Evolutionary conservation across 257 asterid genomes (phyloP), one percentile per base, ranked within the genome.

Genomic region (Penstemon barbatus): DNA sequence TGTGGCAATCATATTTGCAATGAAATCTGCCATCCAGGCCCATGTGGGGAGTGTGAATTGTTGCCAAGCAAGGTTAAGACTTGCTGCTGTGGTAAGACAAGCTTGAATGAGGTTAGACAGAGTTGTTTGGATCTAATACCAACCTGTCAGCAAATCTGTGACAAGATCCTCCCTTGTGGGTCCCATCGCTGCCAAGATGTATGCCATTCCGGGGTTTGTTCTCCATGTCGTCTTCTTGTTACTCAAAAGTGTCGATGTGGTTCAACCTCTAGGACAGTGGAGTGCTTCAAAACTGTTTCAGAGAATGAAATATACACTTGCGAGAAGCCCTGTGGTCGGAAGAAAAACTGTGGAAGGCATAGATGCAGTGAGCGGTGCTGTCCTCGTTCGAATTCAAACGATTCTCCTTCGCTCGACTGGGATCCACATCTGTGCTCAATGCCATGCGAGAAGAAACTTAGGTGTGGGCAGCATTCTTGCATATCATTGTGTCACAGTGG

Each of bases 401-500:
- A 57, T 64, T 71, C 88, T 33, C 73, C 73, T 63, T 15, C 83
- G 33, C 74, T 68, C 43, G 91, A 84, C 41, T 84, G 92, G 85
- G 86, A 93, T 68, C 95, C 89, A 49, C 99, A 94, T 79, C 76
- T 87, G 74, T 94, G 99, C 79, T 83, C 93, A 33, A 94, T 94
- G 95, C 93, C 95, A 5, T 94, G 99, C 63, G 97, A 87, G 79
- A 94, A 94, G 83, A 94, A 86, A 86, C 85, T 94, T 60, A 83
- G 99, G 72, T 94, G 99, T 57, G 97, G 99, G 51, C 97, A 94
- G 71, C 99, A 94, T 77, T 84, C 97, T 61, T 94, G 99, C 74
- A 74, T 54, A 11, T 86, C 91, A 18, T 81, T 89, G n/a, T 94
- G 99, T 77, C 99, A 94, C 80, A 89, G 93, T 54, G 99, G 99